phyloP scores from a whole-genome alignment of 805 yeast genomes.

The Zygoascus flipseniorum region DNA sequence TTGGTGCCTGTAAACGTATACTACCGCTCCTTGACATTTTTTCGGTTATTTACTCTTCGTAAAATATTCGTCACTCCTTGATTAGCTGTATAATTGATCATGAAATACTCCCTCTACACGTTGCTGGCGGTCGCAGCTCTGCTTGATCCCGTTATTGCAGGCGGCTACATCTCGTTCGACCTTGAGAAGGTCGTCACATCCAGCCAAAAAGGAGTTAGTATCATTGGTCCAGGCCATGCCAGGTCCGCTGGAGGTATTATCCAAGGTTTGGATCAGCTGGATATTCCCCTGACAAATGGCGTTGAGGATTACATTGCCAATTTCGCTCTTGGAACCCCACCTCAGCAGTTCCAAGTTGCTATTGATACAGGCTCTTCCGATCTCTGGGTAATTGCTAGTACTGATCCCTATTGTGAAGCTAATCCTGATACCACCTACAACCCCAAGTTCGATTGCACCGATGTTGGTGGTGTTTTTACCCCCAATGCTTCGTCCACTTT shows the following conservation, averaged over 20 bases:
- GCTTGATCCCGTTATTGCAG: not conserved
- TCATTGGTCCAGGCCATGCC: not conserved
- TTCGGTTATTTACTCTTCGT: too few species aligned
- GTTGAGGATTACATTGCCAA: slow-evolving; percentile 7
- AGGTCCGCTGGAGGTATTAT: not conserved
- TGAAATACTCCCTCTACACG: not conserved
- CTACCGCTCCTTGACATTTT: too few species aligned
- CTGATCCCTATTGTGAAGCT: not conserved
- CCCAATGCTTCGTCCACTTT: slow-evolving; percentile 16
- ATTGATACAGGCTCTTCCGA: slow-evolving; percentile 68
- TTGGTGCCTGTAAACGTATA: too few species aligned
- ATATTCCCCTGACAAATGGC: slow-evolving; percentile 2
- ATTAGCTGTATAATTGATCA: not conserved
- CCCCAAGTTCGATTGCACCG: slow-evolving; percentile 16
- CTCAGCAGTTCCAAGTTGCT: slow-evolving; percentile 43
- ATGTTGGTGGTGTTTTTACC: not conserved
- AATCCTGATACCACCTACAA: not conserved
- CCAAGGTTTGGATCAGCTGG: not conserved
- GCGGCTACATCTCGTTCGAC: not conserved
- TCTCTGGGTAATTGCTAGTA: slow-evolving; percentile 41
- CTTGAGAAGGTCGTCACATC: not conserved
- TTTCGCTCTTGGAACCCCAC: slow-evolving; percentile 44
- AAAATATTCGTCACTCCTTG: not conserved
- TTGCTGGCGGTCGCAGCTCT: not conserved
- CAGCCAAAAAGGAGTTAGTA: not conserved